These are phyloP conservation scores for Trypanosomatidae sp. DNA, from an alignment of 208 protist genomes.

Conservation along the genomic window DNA sequence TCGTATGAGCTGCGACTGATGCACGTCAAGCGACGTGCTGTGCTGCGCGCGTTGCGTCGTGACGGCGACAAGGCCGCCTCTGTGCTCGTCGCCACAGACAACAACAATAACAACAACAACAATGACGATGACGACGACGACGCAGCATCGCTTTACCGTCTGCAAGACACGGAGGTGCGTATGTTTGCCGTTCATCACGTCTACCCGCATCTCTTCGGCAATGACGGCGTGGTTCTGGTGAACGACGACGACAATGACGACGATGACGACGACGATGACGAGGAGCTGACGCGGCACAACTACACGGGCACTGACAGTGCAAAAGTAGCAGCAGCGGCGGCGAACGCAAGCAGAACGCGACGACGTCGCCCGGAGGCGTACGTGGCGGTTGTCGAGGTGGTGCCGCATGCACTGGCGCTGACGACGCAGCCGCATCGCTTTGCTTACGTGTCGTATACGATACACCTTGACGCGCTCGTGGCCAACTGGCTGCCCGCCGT, in stretches of 20 bases:
- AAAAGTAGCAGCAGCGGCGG: not conserved
- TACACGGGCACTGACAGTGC: not conserved
- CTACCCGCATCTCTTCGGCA: conserved; percentile 6
- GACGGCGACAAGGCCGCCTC: not conserved
- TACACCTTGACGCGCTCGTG: conserved; percentile 10
- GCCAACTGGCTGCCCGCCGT: conserved; percentile 8
- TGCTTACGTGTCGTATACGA: conserved; percentile 11
- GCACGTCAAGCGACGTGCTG: conserved; percentile 5
- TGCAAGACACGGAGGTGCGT: conserved; percentile 22
- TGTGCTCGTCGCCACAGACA: not conserved
- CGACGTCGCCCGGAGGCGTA: conserved; percentile 1
- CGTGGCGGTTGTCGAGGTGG: conserved; percentile 18
- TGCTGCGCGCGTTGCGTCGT: not conserved
- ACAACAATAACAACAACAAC: conserved; percentile 1
- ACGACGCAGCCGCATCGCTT: conserved; percentile 8
- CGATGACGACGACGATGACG: not conserved
- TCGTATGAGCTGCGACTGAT: conserved; percentile 19
- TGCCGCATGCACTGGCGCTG: conserved; percentile 4
- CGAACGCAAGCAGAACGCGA: not conserved
- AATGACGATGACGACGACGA: not conserved
- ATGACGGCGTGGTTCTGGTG: conserved; percentile 9
- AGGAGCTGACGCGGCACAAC: not conserved
- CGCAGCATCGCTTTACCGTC: conserved; percentile 3
- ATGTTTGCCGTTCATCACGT: conserved; percentile 7
- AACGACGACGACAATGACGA: conserved; percentile 2